A percentile compares a stretch with the other conserved stretches of the same genome.
phyloP scores from a whole-genome alignment of 2,329 filamentous ascomycete species.

The Dothidotthia symphoricarpi region DNA sequence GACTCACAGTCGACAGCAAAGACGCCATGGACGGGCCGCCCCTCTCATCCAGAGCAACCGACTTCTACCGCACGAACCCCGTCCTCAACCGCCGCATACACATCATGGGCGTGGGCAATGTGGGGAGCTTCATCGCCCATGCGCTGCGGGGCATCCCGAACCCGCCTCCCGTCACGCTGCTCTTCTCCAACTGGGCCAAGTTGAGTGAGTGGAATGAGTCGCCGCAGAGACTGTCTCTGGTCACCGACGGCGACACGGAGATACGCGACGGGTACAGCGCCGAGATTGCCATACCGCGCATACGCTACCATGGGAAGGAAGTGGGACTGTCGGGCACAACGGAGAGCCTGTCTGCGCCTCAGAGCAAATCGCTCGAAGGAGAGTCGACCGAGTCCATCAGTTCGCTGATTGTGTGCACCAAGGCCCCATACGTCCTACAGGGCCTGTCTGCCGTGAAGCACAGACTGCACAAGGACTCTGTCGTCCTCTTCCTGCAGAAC shows the following conservation, averaged over 20 bases:
- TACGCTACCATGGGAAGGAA: slow-evolving; percentile 42
- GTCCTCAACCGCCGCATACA: slow-evolving; percentile 48
- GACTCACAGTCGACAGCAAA: slow-evolving; percentile 16
- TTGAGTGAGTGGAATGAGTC: slow-evolving; percentile 50
- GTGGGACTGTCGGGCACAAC: slow-evolving; percentile 13
- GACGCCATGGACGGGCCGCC: slow-evolving; percentile 11
- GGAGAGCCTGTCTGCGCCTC: slow-evolving; percentile 1
- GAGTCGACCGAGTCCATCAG: slow-evolving; percentile 55
- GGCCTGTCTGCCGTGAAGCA: slow-evolving; percentile 65
- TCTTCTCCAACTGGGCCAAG: slow-evolving; percentile 61
- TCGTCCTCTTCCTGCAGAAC: slow-evolving; percentile 74
- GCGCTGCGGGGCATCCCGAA: slow-evolving; percentile 61
- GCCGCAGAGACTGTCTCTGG: slow-evolving; percentile 46
- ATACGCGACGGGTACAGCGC: slow-evolving; percentile 46
- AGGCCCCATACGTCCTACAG: slow-evolving; percentile 65
- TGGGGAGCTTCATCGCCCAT: slow-evolving; percentile 77
- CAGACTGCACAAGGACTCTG: slow-evolving; percentile 65
- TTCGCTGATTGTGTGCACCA: slow-evolving; percentile 76
- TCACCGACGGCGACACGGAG: slow-evolving; percentile 46
- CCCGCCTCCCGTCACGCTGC: slow-evolving; percentile 72
- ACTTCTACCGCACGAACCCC: slow-evolving; percentile 35
- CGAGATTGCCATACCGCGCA: slow-evolving; percentile 42
- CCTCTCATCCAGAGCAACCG: slow-evolving; percentile 16
- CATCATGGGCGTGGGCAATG: slow-evolving; percentile 76
- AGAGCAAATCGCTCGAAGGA: slow-evolving; percentile 15